A percentile compares a stretch with the other conserved stretches of the same genome.
These are phyloP conservation scores for Coniochaeta sp. DNA, from an alignment of 2,329 filamentous ascomycete genomes.

Conservation along the genomic window DNA sequence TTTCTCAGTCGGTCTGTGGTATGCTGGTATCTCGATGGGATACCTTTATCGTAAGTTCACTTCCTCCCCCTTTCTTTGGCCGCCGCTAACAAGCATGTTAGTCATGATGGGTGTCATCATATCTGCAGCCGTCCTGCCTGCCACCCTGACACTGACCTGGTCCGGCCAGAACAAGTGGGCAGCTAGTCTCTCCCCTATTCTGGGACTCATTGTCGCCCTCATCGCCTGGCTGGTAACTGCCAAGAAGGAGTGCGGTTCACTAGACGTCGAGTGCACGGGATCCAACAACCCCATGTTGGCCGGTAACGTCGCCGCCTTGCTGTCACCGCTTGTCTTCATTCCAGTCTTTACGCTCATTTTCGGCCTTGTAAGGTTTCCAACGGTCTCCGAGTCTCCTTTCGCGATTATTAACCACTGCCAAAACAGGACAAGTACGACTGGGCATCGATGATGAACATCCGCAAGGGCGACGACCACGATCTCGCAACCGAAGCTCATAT, in stretches of 20 bases:
- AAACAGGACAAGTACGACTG: constrained; percentile 75
- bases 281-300: constrained; percentile 85
- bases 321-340: constrained; percentile 68
- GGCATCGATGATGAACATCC: constrained; percentile 73
- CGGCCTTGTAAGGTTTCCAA: constrained; percentile 30
- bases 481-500: constrained; percentile 55
- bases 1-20: constrained; percentile 69
- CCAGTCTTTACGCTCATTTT: constrained; percentile 68
- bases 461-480: constrained; percentile 71
- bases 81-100: constrained; percentile 25
- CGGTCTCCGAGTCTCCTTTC: neutral
- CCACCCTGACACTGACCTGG: constrained; percentile 76
- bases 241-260: constrained; percentile 58
- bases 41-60: constrained; percentile 41
- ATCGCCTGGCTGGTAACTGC: constrained; percentile 75
- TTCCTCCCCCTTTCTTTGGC: neutral
- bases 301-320: constrained; percentile 75
- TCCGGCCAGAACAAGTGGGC: constrained; percentile 70
- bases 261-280: constrained; percentile 70
- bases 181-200: constrained; percentile 60
- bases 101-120: constrained; percentile 91
- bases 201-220: constrained; percentile 62
- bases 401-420: constrained; percentile 3
- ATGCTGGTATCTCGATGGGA: constrained; percentile 76
- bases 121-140: constrained; percentile 75